Evolutionary conservation across 1,139 yeast species (phyloP), one percentile per base, ranked within the genome.

Genomic region (Geotrichum cucujoidarum): DNA sequence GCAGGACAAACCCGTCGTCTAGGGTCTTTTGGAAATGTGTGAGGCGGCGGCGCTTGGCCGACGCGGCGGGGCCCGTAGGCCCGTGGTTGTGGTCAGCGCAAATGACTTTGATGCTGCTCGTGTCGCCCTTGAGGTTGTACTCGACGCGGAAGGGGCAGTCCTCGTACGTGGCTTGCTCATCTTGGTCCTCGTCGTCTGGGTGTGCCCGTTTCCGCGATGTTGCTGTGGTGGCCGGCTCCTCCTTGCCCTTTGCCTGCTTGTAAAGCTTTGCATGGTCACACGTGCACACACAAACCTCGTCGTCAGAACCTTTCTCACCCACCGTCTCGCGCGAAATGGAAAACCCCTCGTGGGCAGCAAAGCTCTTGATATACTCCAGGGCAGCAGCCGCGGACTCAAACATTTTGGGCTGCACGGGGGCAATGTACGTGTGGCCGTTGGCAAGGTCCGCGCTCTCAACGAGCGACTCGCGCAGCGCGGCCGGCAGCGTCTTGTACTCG

Each of bases 81-180:
- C 53, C 53, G 25, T 50, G 53, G 16, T 50, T 50, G 25, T 50
- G 53, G 7, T 50, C 49, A 1, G 44, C 47, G 35, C 33, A 41
- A 13, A 29, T 30, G n/a, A 48, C 43, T 4, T 43, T 39, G 3
- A 50, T 22, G 4, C 38, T 20, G 10, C 18, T 13, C 16, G 21
- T n/a, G 8, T 21, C 38, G 17, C n/a, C 33, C 11, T 35, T 32
- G 10, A 16, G 31, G 14, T 27, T 8, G 3, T 43, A 27, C 4
- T 33, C 31, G 8, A 43, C 52, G 3, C 39, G 37, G 30, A 50
- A 50, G 4, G 48, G 50, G 34, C 52, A 49, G 7, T 32, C 38
- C 6, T 36, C 48, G 16, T 40, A 32, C 11, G 32, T 8, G 14
- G 31, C n/a, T n/a, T n/a, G n/a, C n/a, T n/a, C n/a, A n/a, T n/a